phyloP scores from a whole-genome alignment of 2,329 filamentous ascomycete genomes.

The Epichloe brachyelytri region DNA sequence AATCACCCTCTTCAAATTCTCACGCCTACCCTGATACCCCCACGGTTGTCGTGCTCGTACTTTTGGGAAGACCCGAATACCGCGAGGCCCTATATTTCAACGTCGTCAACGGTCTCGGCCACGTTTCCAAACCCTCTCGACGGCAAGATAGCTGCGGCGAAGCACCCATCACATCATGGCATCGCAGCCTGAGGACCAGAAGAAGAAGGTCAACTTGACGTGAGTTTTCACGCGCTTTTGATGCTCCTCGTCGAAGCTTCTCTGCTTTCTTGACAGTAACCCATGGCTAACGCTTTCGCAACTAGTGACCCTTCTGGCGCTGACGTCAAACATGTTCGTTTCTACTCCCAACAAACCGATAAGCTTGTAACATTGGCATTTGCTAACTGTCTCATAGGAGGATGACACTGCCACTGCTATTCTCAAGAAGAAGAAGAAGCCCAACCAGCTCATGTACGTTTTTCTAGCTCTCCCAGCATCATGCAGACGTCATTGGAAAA shows the following conservation, averaged over 20 bases:
- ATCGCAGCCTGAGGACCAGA: conserved; percentile 52
- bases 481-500: background rate
- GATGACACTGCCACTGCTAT: conserved; percentile 93
- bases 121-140: conserved; percentile 13
- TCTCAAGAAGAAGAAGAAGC: conserved; percentile 99
- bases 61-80: background rate
- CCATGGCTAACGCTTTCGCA: conserved; percentile 2
- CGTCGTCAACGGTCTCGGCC: conserved; percentile 6
- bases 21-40: conserved; percentile 4
- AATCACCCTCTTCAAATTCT: conserved; percentile 6
- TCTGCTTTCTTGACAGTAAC: background rate
- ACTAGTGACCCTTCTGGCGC: conserved; percentile 77
- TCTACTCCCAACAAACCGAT: conserved; percentile 8
- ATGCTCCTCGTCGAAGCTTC: background rate
- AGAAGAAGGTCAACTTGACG: conserved; percentile 76
- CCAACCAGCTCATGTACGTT: conserved; percentile 89
- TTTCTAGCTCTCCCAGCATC: background rate
- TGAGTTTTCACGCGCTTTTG: conserved; percentile 32
- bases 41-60: background rate
- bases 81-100: background rate
- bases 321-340: conserved; percentile 70
- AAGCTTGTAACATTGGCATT: conserved; percentile 7
- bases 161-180: conserved; percentile 47
- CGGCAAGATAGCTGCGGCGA: conserved; percentile 15
- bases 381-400: conserved; percentile 40